phyloP scores from a whole-genome alignment of 2,329 filamentous ascomycete species.

The Macrophomina pseudophaseolina region DNA sequence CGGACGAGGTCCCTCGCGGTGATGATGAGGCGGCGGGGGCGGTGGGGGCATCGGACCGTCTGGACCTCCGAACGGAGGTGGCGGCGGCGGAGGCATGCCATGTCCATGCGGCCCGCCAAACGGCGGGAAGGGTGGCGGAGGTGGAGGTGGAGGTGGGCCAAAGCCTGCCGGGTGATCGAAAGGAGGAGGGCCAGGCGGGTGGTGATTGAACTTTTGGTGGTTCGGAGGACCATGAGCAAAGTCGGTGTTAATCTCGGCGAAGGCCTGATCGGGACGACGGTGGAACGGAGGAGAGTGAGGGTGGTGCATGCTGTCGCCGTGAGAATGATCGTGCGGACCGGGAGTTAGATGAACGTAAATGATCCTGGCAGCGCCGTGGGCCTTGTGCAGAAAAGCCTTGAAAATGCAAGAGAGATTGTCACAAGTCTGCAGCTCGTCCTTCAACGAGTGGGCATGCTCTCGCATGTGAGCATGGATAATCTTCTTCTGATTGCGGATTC shows the following conservation, averaged over 20 bases:
- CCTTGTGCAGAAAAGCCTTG: conserved; percentile 45
- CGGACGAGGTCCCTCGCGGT: conserved; percentile 26
- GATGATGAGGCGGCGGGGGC: conserved; percentile 21
- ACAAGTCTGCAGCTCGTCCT: conserved; percentile 49
- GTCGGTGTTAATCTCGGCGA: conserved; percentile 4
- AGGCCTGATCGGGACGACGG: conserved; percentile 31
- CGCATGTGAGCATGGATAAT: conserved; percentile 40
- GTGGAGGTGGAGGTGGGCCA: conserved; percentile 8
- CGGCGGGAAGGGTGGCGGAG: conserved; percentile 11
- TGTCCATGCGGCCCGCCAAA: too few relatives aligned
- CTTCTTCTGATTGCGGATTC: conserved; percentile 44
- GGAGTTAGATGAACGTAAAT: conserved; percentile 39
- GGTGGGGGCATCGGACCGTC: not conserved
- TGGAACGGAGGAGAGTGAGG: conserved; percentile 33
- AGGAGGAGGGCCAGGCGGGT: conserved; percentile 3
- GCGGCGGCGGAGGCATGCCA: not conserved
- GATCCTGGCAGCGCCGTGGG: conserved; percentile 41
- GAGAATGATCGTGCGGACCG: conserved; percentile 30
- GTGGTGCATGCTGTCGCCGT: conserved; percentile 28
- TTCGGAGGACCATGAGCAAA: not conserved
- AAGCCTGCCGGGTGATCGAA: conserved; percentile 4
- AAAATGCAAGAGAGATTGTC: conserved; percentile 50
- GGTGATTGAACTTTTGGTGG: conserved; percentile 25
- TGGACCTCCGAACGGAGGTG: conserved; percentile 20
- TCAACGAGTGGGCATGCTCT: conserved; percentile 40